These are phyloP conservation scores for Sporothrix luriei DNA, from an alignment of 2,329 filamentous ascomycete genomes.

Conservation along the genomic window DNA sequence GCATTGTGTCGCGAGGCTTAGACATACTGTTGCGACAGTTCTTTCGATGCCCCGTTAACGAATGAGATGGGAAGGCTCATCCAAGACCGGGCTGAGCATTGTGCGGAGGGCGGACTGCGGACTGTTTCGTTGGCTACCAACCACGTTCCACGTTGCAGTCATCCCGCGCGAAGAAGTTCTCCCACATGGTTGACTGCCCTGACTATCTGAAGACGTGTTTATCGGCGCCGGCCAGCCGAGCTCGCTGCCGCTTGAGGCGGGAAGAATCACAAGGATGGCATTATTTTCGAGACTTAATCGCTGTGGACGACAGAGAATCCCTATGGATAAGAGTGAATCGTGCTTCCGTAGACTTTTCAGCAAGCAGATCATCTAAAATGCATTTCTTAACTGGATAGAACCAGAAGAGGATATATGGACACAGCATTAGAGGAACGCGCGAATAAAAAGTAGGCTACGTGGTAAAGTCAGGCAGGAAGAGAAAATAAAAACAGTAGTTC, in stretches of 20 bases:
- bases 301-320: too few species aligned
- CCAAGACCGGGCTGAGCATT: conserved; percentile 5
- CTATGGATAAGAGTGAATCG: too few species aligned
- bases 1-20: background rate
- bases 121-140: background rate
- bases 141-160: background rate
- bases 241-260: conserved; percentile 11
- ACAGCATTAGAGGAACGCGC: too few species aligned
- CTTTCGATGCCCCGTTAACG: too few species aligned
- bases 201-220: background rate
- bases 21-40: background rate
- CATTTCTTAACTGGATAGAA: too few species aligned
- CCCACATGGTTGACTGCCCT: background rate
- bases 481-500: too few species aligned
- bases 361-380: too few species aligned
- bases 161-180: background rate
- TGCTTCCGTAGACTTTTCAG: too few species aligned
- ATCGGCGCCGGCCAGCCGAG: background rate
- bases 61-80: background rate
- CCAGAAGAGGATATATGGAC: too few species aligned
- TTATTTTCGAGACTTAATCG: background rate
- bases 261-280: background rate
- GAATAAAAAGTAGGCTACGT: too few species aligned
- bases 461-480: too few species aligned
- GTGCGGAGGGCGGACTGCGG: background rate